Base-by-base conservation (phyloP, 768 basidiomycete genomes). In the Cystoderma amianthinum region DNA sequence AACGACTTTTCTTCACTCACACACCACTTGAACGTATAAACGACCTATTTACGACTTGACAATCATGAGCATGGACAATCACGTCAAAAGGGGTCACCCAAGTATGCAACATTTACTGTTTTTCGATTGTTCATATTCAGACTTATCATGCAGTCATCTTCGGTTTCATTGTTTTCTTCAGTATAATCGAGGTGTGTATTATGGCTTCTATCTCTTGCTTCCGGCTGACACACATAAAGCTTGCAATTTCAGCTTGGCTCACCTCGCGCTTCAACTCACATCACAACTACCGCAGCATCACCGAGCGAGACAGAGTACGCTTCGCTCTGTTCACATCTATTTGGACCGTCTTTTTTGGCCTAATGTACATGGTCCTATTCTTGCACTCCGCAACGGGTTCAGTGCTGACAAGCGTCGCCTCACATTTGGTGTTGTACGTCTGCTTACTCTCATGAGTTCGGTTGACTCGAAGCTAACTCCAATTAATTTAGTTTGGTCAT, bases 171-270 rank as follows among this genome's bases (percentile, higher is more conserved):
- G 61, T 82, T 38, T n/a, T 81, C 34, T 76, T 83, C 58, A 69
- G 71, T 22, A 72, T 83, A 49, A 76, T 88, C 47, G 77, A 85
- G 67, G 85, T 81, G 40, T 13, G 64, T 49, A 12, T 19, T 4
- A 5, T 7, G 17, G 22, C n/a, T 20, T 32, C 13, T 17, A 16
- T 11, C 9, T 2, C 28, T 6, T 7, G 7, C 23, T 38, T 16
- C 30, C 16, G 22, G 36, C 38, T 12, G 33, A 23, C 47, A 12
- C 10, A 9, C 2, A 15, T 18, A 2, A 46, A 87, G 84, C 68
- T 87, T 50, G 64, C 77, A 18, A 76, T 87, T 47, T 69, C 88
- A 3, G 80, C 85, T 3, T 91, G 82, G 77, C 68, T 92, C 33
- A 71, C 74, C 5, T 63, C 79, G 11, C 68, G 63, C 33, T 90